Evolutionary conservation across 305 asterid species (phyloP).

Genomic region (Plantago coronopus): DNA sequence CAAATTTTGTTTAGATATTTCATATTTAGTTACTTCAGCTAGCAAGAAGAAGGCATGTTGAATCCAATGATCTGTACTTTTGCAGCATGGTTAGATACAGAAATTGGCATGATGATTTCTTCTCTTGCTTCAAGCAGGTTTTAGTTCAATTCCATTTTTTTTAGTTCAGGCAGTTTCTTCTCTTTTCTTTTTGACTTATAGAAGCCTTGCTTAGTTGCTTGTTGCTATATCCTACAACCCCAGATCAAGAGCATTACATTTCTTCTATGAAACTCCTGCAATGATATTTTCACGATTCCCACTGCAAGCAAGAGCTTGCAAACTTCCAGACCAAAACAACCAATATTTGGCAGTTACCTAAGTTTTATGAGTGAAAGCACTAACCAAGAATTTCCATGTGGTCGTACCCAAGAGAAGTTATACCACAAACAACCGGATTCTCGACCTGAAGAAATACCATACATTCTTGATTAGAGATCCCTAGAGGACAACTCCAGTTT

Average conservation of each 20-base stretch:
- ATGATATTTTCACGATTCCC: too few species aligned
- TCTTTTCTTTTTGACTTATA: too few species aligned
- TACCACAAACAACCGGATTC: slow-evolving; percentile 68
- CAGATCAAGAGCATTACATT: background rate
- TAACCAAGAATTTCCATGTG: slow-evolving; percentile 98
- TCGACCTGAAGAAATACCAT: slow-evolving; percentile 45
- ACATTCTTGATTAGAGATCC: slow-evolving; percentile 29
- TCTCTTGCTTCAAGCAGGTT: too few species aligned
- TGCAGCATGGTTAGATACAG: too few species aligned
- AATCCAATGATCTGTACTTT: too few species aligned
- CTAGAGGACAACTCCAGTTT: slow-evolving; percentile 11
- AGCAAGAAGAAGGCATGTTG: too few species aligned
- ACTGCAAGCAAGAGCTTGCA: slow-evolving; percentile 11
- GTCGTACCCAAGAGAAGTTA: slow-evolving; percentile 79
- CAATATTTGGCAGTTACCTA: slow-evolving; percentile 26
- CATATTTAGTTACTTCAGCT: background rate
- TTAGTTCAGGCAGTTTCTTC: too few species aligned
- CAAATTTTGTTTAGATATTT: slow-evolving; percentile 2
- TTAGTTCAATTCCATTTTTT: too few species aligned
- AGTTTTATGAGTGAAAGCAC: slow-evolving; percentile 43
- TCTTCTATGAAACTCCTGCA: background rate
- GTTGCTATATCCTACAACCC: background rate
- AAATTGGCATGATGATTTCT: too few species aligned
- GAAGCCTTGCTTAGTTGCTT: too few species aligned
- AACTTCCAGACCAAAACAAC: slow-evolving; percentile 13